Percentiles rank a stretch among this genome's conserved stretches.
Evolutionary conservation across 2,329 filamentous ascomycete species (phyloP).

Genomic region (Colletotrichum musicola): DNA sequence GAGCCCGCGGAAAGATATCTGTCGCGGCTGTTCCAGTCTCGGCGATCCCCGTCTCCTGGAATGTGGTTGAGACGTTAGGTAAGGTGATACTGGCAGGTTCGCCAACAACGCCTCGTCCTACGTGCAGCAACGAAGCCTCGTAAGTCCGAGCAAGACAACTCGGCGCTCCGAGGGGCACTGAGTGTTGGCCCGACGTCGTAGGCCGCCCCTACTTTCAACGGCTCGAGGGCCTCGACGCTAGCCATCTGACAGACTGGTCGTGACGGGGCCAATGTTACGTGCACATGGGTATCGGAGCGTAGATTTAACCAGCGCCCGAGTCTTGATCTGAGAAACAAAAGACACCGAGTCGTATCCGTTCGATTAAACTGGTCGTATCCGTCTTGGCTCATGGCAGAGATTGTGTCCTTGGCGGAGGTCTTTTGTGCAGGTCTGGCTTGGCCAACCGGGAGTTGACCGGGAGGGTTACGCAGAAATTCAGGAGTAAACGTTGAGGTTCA

Average conservation of each 20-base stretch:
- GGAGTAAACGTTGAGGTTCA: too few species aligned
- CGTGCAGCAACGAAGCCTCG: background rate
- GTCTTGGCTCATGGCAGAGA: constrained; percentile 1
- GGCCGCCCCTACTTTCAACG: background rate
- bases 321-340: background rate
- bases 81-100: too few species aligned
- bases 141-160: background rate
- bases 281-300: constrained; percentile 12
- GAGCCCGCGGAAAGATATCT: background rate
- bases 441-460: background rate
- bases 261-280: constrained; percentile 1
- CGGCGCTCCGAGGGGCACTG: constrained; percentile 11
- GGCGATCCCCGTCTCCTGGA: background rate
- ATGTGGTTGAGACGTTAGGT: background rate
- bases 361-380: background rate
- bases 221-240: background rate
- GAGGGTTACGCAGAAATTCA: background rate
- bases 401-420: background rate
- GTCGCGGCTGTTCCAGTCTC: background rate
- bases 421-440: background rate
- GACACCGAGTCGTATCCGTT: background rate
- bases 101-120: background rate
- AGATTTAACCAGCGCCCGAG: background rate
- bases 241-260: background rate
- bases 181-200: background rate